These are phyloP conservation scores for Termitomyces bulborhizus DNA, from an alignment of 768 basidiomycete species.

Conservation along the genomic window DNA sequence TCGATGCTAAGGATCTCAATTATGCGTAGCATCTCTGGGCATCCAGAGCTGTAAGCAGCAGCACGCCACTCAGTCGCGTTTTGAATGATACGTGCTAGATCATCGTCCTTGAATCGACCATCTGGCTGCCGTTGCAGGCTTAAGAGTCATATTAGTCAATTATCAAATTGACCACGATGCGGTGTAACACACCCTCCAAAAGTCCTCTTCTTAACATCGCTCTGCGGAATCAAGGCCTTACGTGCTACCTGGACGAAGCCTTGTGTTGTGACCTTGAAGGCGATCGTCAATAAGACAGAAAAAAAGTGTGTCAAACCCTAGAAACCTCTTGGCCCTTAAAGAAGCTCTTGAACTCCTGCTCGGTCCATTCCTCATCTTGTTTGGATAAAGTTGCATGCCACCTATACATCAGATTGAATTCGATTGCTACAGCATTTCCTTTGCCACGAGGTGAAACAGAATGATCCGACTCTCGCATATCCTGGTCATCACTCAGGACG, in stretches of 20 bases:
- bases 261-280: slow-evolving; percentile 23
- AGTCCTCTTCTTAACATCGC: slow-evolving; percentile 43
- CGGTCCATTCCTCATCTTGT: slow-evolving; percentile 51
- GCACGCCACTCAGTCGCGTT: slow-evolving; percentile 54
- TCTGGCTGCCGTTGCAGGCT: slow-evolving; percentile 45
- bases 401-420: slow-evolving; percentile 61
- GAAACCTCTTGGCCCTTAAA: slow-evolving; percentile 36
- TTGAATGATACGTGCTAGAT: slow-evolving; percentile 58
- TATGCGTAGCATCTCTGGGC: slow-evolving; percentile 56
- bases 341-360: slow-evolving; percentile 34
- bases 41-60: slow-evolving; percentile 64
- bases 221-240: slow-evolving; percentile 21
- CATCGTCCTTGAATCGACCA: slow-evolving; percentile 57
- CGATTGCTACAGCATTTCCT: slow-evolving; percentile 72
- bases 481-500: slow-evolving; percentile 24
- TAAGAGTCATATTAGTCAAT: not conserved
- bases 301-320: slow-evolving; percentile 23
- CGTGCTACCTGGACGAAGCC: slow-evolving; percentile 33
- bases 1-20: slow-evolving; percentile 68
- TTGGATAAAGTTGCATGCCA: slow-evolving; percentile 64
- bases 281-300: not conserved
- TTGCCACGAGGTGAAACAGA: slow-evolving; percentile 54
- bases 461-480: slow-evolving; percentile 45
- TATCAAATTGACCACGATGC: not conserved
- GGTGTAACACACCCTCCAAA: slow-evolving; percentile 40